Percentiles rank a stretch among this genome's conserved stretches.
Evolutionary conservation across 2,329 filamentous ascomycete species (phyloP).

Genomic region (Knoxdaviesia capensis): DNA sequence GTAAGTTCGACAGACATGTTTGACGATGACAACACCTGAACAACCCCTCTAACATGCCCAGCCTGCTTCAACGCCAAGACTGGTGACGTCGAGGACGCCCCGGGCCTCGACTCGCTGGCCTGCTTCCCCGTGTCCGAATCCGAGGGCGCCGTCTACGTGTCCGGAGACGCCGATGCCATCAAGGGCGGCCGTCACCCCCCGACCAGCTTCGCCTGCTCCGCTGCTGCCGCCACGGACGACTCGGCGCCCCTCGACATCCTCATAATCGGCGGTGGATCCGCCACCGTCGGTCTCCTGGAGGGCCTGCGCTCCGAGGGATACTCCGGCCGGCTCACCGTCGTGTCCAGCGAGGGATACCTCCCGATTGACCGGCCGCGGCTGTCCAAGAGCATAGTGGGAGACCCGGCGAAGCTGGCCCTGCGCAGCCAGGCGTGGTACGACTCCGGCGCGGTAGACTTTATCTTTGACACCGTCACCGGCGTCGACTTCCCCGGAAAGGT

Average conservation of each 20-base stretch:
- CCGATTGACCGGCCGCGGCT: conserved; percentile 91
- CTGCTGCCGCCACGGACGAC: conserved; percentile 13
- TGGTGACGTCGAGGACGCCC: conserved; percentile 89
- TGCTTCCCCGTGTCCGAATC: conserved; percentile 67
- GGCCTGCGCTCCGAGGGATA: conserved; percentile 67
- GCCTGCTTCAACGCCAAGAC: conserved; percentile 83
- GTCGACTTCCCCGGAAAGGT: conserved; percentile 59
- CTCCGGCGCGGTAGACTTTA: conserved; percentile 31
- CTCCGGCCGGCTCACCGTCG: conserved; percentile 58
- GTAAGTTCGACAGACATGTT: conserved; percentile 22
- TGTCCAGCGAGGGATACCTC: conserved; percentile 66
- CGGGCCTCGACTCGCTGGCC: conserved; percentile 68
- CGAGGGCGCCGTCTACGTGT: conserved; percentile 68
- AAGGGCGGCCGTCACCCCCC: conserved; percentile 57
- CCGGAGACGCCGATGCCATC: conserved; percentile 58
- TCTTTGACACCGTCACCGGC: conserved; percentile 43
- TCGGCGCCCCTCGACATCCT: conserved; percentile 35
- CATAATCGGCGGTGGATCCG: conserved; percentile 77
- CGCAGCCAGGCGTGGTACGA: conserved; percentile 64
- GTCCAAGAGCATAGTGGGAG: conserved; percentile 77
- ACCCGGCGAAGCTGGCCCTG: conserved; percentile 58
- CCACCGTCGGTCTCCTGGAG: conserved; percentile 63
- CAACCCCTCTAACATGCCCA: conserved; percentile 12
- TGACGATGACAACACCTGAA: not conserved
- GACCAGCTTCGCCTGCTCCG: conserved; percentile 47